phyloP scores from a whole-genome alignment of 2,329 filamentous ascomycete species.

The Curvularia lunata region DNA sequence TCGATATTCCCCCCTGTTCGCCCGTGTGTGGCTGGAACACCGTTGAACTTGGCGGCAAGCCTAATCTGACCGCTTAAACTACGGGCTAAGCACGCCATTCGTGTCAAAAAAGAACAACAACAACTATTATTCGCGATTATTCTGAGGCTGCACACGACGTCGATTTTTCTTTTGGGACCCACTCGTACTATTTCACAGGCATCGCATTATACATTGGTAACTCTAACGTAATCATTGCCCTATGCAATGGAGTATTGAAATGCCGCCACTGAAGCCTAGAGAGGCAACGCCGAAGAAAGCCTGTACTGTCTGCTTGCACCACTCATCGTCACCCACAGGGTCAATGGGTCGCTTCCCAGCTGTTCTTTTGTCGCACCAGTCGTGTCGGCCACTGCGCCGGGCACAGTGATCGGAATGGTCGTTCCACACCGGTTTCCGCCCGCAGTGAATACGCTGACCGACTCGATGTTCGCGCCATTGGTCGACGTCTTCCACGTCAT shows the following conservation, averaged over 20 bases:
- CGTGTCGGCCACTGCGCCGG: conserved; percentile 52
- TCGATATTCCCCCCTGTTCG: conserved; percentile 9
- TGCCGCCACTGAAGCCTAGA: conserved; percentile 23
- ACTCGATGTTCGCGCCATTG: conserved; percentile 55
- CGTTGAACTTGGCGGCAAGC: not conserved
- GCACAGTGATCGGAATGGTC: conserved; percentile 63
- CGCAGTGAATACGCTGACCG: conserved; percentile 56
- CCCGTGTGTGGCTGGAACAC: conserved; percentile 16
- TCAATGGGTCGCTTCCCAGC: conserved; percentile 56
- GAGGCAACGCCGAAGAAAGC: conserved; percentile 35
- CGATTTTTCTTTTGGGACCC: not conserved
- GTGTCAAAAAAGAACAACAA: not conserved
- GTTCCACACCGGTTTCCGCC: conserved; percentile 59
- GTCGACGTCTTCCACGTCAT: conserved; percentile 55
- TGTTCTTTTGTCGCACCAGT: conserved; percentile 58
- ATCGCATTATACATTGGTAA: conserved; percentile 15
- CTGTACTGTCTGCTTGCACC: conserved; percentile 46
- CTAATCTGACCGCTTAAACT: conserved; percentile 8
- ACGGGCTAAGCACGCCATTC: not conserved
- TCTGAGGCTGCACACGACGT: not conserved
- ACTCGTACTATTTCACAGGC: not conserved
- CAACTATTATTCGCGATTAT: not conserved
- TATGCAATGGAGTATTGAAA: conserved; percentile 5
- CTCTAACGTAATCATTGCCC: not conserved
- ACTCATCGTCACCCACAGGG: conserved; percentile 50